Percentiles rank a stretch among this genome's conserved stretches.
These are phyloP conservation scores for Acephala macrosclerotiorum DNA, from an alignment of 2,329 filamentous ascomycete species.

Conservation along the genomic window DNA sequence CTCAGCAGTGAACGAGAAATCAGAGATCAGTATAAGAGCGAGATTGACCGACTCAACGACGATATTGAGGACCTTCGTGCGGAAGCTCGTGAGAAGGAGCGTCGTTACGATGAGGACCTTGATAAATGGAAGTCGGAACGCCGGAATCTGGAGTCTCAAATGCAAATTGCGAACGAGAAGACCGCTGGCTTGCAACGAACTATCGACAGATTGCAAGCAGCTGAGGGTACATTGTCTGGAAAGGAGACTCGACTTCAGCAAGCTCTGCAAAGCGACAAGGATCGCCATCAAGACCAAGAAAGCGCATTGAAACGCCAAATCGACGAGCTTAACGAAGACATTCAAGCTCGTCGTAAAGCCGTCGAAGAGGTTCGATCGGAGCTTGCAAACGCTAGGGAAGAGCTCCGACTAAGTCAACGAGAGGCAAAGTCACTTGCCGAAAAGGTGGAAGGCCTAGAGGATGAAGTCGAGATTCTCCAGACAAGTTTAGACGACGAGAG, in stretches of 20 bases:
- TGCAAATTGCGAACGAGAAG: conserved; percentile 71
- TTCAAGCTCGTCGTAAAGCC: conserved; percentile 70
- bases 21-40: conserved; percentile 58
- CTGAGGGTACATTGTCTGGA: conserved; percentile 70
- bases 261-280: conserved; percentile 72
- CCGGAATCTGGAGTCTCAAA: conserved; percentile 69
- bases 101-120: conserved; percentile 72
- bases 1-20: conserved; percentile 66
- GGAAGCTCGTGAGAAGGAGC: conserved; percentile 73
- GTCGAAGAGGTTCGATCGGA: conserved; percentile 72
- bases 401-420: conserved; percentile 72
- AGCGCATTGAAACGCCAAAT: conserved; percentile 75
- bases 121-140: conserved; percentile 77
- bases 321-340: conserved; percentile 74
- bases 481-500: conserved; percentile 62
- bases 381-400: conserved; percentile 70
- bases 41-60: conserved; percentile 59
- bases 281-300: conserved; percentile 77
- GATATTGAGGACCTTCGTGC: conserved; percentile 60
- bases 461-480: conserved; percentile 79
- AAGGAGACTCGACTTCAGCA: conserved; percentile 74
- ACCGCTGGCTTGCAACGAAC: conserved; percentile 72
- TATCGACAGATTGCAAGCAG: conserved; percentile 73
- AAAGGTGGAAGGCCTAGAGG: conserved; percentile 73
- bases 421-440: conserved; percentile 68